Evolutionary conservation across 1,139 yeast species (phyloP).

Genomic region (Pichia cactophila): DNA sequence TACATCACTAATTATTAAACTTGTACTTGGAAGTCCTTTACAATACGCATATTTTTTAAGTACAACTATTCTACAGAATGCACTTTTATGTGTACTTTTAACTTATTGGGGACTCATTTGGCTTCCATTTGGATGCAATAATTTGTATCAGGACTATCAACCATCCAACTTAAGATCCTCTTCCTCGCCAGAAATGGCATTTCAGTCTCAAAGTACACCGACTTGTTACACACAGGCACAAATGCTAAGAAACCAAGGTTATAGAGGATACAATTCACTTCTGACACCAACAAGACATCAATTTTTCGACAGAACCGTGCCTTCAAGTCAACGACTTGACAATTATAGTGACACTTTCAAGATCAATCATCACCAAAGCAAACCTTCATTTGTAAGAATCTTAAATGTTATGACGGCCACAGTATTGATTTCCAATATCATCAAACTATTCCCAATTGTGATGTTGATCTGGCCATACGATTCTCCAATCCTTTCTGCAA

Average conservation of each 20-base stretch:
- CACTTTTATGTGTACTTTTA: conserved; percentile 44
- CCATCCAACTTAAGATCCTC: background rate
- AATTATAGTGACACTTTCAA: no score
- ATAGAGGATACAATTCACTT: background rate
- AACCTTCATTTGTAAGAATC: conserved; percentile 5
- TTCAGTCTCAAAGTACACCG: background rate
- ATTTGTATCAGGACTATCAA: no score
- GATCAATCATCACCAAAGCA: background rate
- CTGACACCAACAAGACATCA: background rate
- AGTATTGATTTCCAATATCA: conserved; percentile 64
- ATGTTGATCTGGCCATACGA: conserved; percentile 98
- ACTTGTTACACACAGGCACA: background rate
- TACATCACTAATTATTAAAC: conserved; percentile 21
- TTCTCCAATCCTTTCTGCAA: conserved; percentile 40
- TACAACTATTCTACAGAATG: conserved; percentile 54
- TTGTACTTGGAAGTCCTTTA: conserved; percentile 31
- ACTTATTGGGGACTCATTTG: conserved; percentile 26
- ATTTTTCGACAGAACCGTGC: background rate
- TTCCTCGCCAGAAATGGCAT: background rate
- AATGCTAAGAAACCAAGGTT: background rate
- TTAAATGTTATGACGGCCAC: conserved; percentile 50
- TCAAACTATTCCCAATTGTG: conserved; percentile 81
- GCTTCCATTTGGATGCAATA: conserved; percentile 4
- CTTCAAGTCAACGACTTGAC: background rate
- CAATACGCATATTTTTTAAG: conserved; percentile 66